phyloP scores from a whole-genome alignment of 768 basidiomycete genomes.

The Tricholoma hemisulphureum region DNA sequence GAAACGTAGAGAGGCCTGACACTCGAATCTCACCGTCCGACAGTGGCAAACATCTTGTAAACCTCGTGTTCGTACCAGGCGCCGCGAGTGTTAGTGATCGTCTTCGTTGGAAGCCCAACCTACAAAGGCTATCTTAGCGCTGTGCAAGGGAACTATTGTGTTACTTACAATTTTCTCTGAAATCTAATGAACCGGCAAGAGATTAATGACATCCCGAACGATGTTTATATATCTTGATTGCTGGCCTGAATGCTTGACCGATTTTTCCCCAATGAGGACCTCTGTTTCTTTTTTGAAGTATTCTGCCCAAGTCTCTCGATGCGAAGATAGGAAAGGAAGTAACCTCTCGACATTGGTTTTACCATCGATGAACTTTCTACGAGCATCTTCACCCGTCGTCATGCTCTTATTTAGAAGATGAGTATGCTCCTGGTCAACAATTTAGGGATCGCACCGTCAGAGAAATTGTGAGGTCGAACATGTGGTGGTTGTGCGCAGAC shows the following conservation, averaged over 20 bases:
- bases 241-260: constrained; percentile 29
- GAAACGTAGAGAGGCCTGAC: background rate
- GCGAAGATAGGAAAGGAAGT: constrained; percentile 5
- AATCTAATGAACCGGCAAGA: constrained; percentile 61
- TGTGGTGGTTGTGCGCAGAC: constrained; percentile 32
- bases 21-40: constrained; percentile 43
- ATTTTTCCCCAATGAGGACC: constrained; percentile 34
- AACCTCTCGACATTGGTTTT: constrained; percentile 12
- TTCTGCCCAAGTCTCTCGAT: constrained; percentile 14
- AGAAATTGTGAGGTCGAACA: constrained; percentile 27
- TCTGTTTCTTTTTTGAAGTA: constrained; percentile 35
- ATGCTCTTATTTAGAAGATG: too few relatives aligned
- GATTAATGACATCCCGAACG: constrained; percentile 65
- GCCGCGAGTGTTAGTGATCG: constrained; percentile 28
- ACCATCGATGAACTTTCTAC: background rate
- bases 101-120: constrained; percentile 47
- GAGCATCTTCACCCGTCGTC: too few relatives aligned
- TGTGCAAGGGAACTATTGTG: background rate
- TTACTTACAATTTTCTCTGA: constrained; percentile 53
- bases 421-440: constrained; percentile 15
- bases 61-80: constrained; percentile 39
- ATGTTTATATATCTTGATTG: constrained; percentile 48
- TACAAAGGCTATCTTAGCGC: constrained; percentile 20
- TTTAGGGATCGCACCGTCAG: constrained; percentile 16
- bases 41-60: constrained; percentile 43